Evolutionary conservation across 2,329 filamentous ascomycete genomes (phyloP), one percentile per base, ranked within the genome.

Genomic region (Aspergillus novoparasiticus): DNA sequence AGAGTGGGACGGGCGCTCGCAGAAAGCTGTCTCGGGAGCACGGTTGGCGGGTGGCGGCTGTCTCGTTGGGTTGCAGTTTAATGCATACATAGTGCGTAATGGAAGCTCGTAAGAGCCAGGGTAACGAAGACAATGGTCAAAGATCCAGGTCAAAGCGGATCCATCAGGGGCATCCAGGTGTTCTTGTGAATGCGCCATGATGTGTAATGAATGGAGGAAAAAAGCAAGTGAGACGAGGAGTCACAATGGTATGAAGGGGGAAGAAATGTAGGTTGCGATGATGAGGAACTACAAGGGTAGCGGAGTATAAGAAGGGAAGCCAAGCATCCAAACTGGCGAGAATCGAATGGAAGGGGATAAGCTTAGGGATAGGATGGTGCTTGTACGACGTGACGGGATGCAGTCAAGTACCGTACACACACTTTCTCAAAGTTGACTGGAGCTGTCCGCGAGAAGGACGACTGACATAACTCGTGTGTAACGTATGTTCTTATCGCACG

Each of bases 81-180:
- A 81, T 30, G 84, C 84, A 78, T 89, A 90, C 85, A 90, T 89
- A 66, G 86, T 89, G 62, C 87, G 85, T 32, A 90, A 81, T 23
- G 88, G 88, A 36, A 90, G 86, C 70, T 90, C 88, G 71, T 90
- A 89, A 68, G 82, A 85, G 69, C 82, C 83, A 10, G 87, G 86
- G 71, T 89, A 87, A 62, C 84, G 83, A 59, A 89, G 77, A 62
- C 88, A 81, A 72, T 87, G 86, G 62, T 87, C 86, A 57, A 87
- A 79, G 64, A 88, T 85, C 82, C 84, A 82, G 64, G 80, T 76
- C 72, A 83, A 77, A 28, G 78, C 76, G 43, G 78, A 76, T 65
- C 79, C 80, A 67, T 80, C 76, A 9, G 75, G 74, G 61, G 61
- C 63, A 59, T 71, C 68, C 55, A 68, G 61, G 16, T 58, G 54